Base-by-base conservation (phyloP, 495 filamentous ascomycete genomes). In the Penicillium ochrochloron region DNA sequence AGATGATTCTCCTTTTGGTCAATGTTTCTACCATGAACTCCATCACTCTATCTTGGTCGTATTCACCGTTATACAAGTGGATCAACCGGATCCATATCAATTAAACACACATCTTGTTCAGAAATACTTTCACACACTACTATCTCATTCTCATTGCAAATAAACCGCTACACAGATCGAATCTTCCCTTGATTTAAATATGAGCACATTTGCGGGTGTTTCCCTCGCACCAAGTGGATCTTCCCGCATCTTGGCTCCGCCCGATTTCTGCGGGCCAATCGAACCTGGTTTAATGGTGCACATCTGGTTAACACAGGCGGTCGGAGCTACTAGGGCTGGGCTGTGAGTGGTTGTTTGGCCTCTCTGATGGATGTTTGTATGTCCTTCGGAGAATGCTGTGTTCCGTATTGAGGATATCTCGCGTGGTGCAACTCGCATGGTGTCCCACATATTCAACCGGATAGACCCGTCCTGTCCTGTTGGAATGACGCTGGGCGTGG, bases 191-290 rank as follows among this genome's bases (percentile, higher is more conserved):
- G 2, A 11, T 10, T n/a, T 48, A 3, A 34, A 33, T 8, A 21
- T 46, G 58, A 51, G 41, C 58, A 58, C 14, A 58, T 58, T 58
- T 51, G 58, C 42, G 25, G 39, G 39, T 17, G 31, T 63, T 51
- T 34, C 53, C 25, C 31, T 7, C 27, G 17, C 23, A 31, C 48
- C 27, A 52, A 52, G 48, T 52, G 48, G 48, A 52, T 15, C 27
- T 31, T 52, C 48, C 48, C 27, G 48, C 25, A 17, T 15, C 48
- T 31, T 31, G 25, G 48, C 48, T 31, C 25, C 46, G 46, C 48
- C 12, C 5, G 25, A 52, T 52, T 29, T n/a, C 48, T 12, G 48
- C 48, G 5, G 25, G 48, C 48, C 25, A 31, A 52, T 52, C 48
- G 25, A 2, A 14, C n/a, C 5, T 5, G 6, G 15, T 52, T 52